These are phyloP conservation scores for Aspergillus neoniger DNA, from an alignment of 2,329 filamentous ascomycete species.

Conservation along the genomic window DNA sequence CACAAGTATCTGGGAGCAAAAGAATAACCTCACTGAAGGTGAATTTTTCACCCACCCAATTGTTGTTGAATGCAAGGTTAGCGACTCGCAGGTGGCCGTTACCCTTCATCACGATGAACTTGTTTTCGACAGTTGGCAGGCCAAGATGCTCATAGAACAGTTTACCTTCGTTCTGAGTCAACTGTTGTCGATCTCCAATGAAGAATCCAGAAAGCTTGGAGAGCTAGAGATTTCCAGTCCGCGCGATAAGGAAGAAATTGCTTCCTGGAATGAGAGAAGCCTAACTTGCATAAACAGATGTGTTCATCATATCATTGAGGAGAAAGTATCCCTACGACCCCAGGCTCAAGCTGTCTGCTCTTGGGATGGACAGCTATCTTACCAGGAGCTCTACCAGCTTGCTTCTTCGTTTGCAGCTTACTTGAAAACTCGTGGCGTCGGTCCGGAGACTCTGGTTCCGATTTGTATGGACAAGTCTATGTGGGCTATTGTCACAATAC, in stretches of 20 bases:
- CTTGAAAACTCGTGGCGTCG: slow-evolving; percentile 34
- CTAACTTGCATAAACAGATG: slow-evolving; percentile 30
- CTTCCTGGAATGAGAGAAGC: slow-evolving; percentile 34
- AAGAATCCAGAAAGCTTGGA: slow-evolving; percentile 25
- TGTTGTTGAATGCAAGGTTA: slow-evolving; percentile 65
- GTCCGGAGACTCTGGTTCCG: slow-evolving; percentile 35
- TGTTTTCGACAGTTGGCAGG: slow-evolving; percentile 54
- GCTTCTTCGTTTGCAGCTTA: slow-evolving; percentile 35
- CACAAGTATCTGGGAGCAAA: slow-evolving; percentile 32
- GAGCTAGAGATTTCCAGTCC: slow-evolving; percentile 37
- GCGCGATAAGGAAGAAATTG: slow-evolving; percentile 35
- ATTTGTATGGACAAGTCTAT: slow-evolving; percentile 39
- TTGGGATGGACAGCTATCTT: slow-evolving; percentile 40
- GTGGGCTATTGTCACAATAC: slow-evolving; percentile 36
- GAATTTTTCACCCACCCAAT: slow-evolving; percentile 61
- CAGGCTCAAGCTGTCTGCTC: slow-evolving; percentile 37
- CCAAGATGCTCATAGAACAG: slow-evolving; percentile 58
- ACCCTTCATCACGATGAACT: slow-evolving; percentile 68
- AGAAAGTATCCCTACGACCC: slow-evolving; percentile 27
- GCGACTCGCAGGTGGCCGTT: slow-evolving; percentile 56
- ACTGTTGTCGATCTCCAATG: slow-evolving; percentile 29
- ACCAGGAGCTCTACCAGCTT: slow-evolving; percentile 32
- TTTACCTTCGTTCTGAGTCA: slow-evolving; percentile 45
- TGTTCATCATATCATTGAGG: slow-evolving; percentile 36
- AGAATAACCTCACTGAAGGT: slow-evolving; percentile 58